phyloP scores from a whole-genome alignment of 495 filamentous ascomycete species.

The Cercophora sp. region DNA sequence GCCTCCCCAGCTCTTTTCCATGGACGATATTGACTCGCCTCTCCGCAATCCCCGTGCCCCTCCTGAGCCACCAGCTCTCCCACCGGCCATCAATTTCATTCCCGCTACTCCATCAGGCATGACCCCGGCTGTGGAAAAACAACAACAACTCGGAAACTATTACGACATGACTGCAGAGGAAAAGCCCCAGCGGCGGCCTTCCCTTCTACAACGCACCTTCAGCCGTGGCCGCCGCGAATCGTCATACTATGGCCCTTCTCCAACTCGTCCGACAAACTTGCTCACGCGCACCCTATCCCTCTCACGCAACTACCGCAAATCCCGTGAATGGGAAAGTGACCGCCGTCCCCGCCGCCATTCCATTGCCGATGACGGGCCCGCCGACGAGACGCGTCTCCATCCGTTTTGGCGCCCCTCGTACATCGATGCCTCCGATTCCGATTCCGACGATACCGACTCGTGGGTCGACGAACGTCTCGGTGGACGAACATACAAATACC shows the following conservation, averaged over 20 bases:
- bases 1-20: constrained; percentile 45
- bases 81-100: constrained; percentile 66
- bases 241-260: constrained; percentile 45
- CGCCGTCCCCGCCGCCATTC: constrained; percentile 35
- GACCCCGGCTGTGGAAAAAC: constrained; percentile 51
- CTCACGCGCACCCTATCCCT: constrained; percentile 43
- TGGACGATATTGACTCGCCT: constrained; percentile 59
- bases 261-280: constrained; percentile 40
- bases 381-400: constrained; percentile 59
- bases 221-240: constrained; percentile 54
- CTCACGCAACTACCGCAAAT: constrained; percentile 24
- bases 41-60: constrained; percentile 72
- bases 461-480: constrained; percentile 28
- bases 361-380: constrained; percentile 36
- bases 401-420: constrained; percentile 79
- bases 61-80: constrained; percentile 52
- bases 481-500: constrained; percentile 33
- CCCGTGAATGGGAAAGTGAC: constrained; percentile 19
- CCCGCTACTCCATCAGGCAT: constrained; percentile 63
- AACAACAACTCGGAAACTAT: constrained; percentile 48
- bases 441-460: constrained; percentile 40
- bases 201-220: constrained; percentile 56
- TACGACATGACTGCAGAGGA: constrained; percentile 38
- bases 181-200: constrained; percentile 43
- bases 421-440: constrained; percentile 60